phyloP scores from a whole-genome alignment of 257 asterid species.

The Scutellaria minor region DNA sequence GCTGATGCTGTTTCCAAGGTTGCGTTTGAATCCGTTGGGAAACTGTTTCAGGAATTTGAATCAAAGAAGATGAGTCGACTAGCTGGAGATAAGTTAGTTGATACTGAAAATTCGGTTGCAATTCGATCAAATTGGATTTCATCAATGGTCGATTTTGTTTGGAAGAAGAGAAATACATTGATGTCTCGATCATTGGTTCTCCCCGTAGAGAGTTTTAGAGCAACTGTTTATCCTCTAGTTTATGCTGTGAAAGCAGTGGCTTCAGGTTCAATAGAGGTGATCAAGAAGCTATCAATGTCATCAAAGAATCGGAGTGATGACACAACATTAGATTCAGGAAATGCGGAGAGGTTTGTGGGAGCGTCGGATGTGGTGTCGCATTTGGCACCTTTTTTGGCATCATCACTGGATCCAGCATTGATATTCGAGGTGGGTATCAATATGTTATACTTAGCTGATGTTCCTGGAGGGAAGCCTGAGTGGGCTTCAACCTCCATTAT shows the following conservation, averaged over 20 bases:
- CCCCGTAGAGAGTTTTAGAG: constrained; percentile 88
- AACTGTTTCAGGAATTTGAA: constrained; percentile 88
- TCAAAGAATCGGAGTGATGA: constrained; percentile 49
- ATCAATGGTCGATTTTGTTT: constrained; percentile 81
- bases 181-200: constrained; percentile 81
- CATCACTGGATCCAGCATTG: constrained; percentile 90
- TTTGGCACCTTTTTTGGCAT: constrained; percentile 87
- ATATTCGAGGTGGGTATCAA: constrained; percentile 95
- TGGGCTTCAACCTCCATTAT: constrained; percentile 94
- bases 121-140: constrained; percentile 92
- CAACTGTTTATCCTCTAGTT: constrained; percentile 78
- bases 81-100: constrained; percentile 93
- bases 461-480: constrained; percentile 98
- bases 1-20: constrained; percentile 84
- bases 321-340: constrained; percentile 44
- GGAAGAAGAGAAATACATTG: constrained; percentile 78
- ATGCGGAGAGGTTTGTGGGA: constrained; percentile 82
- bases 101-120: constrained; percentile 90
- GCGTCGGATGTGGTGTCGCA: constrained; percentile 91
- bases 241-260: constrained; percentile 89
- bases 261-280: constrained; percentile 83
- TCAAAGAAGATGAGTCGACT: constrained; percentile 92
- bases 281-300: constrained; percentile 78
- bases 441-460: constrained; percentile 95
- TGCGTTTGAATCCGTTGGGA: constrained; percentile 87